Conservation (phyloP, 495 filamentous ascomycete genomes). For the Penicillium malachiteum region DNA sequence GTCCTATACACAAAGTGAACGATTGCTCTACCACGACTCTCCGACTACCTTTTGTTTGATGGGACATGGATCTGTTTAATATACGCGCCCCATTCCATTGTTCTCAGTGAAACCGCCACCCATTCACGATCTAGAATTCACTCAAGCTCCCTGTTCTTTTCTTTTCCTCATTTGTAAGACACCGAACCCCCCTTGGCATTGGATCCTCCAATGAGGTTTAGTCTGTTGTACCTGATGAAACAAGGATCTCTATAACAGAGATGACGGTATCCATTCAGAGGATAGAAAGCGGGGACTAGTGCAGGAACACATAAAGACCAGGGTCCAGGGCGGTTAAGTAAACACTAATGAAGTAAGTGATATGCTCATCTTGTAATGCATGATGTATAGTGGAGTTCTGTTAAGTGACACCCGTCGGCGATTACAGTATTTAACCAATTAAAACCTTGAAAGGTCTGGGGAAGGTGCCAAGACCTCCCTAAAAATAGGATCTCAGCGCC, state of each 20-base stretch:
- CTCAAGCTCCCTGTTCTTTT: neutral
- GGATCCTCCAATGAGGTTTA: constrained; percentile 14
- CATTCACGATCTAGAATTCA: neutral
- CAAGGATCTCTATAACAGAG: constrained; percentile 1
- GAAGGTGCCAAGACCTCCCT: neutral
- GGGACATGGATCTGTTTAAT: constrained; percentile 4
- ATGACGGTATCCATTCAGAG: constrained; percentile 5
- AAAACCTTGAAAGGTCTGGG: neutral
- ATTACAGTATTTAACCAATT: neutral
- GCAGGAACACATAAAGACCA: constrained; percentile 21
- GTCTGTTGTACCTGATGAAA: constrained; percentile 14
- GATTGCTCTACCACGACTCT: neutral
- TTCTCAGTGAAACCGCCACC: neutral
- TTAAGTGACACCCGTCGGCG: neutral
- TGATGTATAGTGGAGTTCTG: neutral
- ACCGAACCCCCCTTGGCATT: constrained; percentile 9
- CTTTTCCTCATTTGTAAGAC: constrained; percentile 12
- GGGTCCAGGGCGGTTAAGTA: neutral
- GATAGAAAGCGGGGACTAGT: constrained; percentile 9
- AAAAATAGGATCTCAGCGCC: constrained; percentile 5
- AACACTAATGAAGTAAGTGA: neutral
- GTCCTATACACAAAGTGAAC: neutral
- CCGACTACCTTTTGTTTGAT: neutral
- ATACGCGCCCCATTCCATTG: neutral
- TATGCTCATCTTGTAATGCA: neutral